Evolutionary conservation across 257 asterid species (phyloP), one percentile per base, ranked within the genome.

Genomic region (Coffea eugenioides): DNA sequence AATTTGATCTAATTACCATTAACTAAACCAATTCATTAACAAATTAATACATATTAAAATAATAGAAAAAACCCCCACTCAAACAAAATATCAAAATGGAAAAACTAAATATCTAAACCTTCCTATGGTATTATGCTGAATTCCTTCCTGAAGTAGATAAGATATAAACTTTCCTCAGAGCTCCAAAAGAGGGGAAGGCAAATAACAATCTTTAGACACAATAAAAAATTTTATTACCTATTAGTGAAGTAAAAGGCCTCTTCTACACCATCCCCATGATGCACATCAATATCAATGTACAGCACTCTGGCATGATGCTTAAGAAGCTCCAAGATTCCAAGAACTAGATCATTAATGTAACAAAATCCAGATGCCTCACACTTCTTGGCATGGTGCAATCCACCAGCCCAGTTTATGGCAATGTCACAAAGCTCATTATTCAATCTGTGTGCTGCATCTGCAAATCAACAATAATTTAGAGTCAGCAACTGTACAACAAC

Each of bases 401-500:
- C 98, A 84, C 99, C 99, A 81, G 99, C 98, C 99, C 99, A 96
- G 80, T 96, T 96, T 88, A 96, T 92, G 64, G 99, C 98, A 79
- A 96, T 86, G 76, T 96, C 98, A 75, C 99, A 96, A 43, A 91
- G 90, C 88, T 86, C 84, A 83, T 92, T 92, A 83, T 96, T 96
- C 88, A 96, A 88, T 86, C 99, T 90, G 72, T 95, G 86, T 41
- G 99, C 99, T 86, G 97, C 99, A 92, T 96, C 99, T 96, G 86
- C 83, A 66, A 85, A 69, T 15, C 67, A 85, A 80, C 72, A 78
- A 34, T 76, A 69, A 73, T 43, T 36, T 31, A 43, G 69, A 57
- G 76, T 82, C 80, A 83, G 79, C n/a, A 83, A 65, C 74, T 71
- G 64, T 39, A 75, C 6, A 21, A 67, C 75, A 49, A 59, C 62